These are phyloP conservation scores for Trichophyton benhamiae DNA, from an alignment of 2,329 filamentous ascomycete genomes.

Conservation along the genomic window DNA sequence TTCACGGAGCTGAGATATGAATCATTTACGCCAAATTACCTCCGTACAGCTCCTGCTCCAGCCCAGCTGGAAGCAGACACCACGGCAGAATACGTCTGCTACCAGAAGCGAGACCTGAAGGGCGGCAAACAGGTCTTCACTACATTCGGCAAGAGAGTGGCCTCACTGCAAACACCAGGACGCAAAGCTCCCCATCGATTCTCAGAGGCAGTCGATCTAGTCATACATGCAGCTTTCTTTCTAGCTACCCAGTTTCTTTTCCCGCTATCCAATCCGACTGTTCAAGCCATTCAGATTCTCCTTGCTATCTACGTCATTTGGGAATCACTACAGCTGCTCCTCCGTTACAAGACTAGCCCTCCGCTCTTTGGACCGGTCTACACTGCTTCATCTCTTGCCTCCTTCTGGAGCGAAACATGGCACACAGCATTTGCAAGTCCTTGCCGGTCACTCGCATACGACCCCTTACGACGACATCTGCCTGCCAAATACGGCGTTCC, in stretches of 20 bases:
- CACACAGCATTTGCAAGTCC: conserved; percentile 33
- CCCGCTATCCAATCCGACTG: conserved; percentile 24
- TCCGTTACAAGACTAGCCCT: conserved; percentile 28
- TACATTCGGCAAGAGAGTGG: not conserved
- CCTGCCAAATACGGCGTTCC: conserved; percentile 21
- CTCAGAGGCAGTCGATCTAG: conserved; percentile 26
- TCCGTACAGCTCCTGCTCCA: conserved; percentile 19
- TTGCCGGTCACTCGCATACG: conserved; percentile 29
- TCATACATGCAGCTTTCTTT: conserved; percentile 26
- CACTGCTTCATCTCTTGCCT: conserved; percentile 24
- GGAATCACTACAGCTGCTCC: conserved; percentile 27
- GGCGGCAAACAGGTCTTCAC: not conserved
- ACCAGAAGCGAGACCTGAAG: not conserved
- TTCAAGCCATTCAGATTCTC: conserved; percentile 29
- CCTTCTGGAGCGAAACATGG: conserved; percentile 34
- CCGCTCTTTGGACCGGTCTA: conserved; percentile 33
- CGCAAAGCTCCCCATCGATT: conserved; percentile 8
- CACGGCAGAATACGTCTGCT: not conserved
- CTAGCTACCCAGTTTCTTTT: conserved; percentile 23
- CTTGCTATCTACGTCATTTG: conserved; percentile 32
- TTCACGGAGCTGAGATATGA: conserved; percentile 34
- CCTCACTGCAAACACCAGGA: not conserved
- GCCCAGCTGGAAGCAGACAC: not conserved
- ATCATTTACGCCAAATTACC: conserved; percentile 32
- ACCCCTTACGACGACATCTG: conserved; percentile 24